These are phyloP conservation scores for Aureobasidium musti DNA, from an alignment of 2,329 filamentous ascomycete genomes.

Conservation along the genomic window DNA sequence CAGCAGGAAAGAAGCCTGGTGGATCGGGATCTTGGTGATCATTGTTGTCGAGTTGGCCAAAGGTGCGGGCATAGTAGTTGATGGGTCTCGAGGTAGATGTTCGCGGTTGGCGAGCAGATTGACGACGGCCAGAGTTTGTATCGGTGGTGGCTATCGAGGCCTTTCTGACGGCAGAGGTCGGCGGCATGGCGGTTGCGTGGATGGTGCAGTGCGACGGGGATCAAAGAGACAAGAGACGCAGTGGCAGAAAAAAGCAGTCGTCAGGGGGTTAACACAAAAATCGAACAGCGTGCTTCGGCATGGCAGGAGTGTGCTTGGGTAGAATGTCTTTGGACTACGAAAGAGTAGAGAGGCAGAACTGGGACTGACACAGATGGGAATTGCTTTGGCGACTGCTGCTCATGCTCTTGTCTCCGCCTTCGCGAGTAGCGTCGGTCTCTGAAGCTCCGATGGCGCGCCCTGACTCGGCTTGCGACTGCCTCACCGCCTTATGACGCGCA, in stretches of 20 bases:
- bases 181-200: constrained; percentile 29
- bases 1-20: constrained; percentile 63
- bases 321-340: neutral
- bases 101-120: constrained; percentile 50
- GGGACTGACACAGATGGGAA: neutral
- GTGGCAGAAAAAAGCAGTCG: constrained; percentile 24
- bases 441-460: constrained; percentile 12
- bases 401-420: constrained; percentile 20
- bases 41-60: constrained; percentile 43
- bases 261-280: neutral
- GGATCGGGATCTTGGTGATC: constrained; percentile 37
- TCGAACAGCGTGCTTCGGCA: constrained; percentile 25
- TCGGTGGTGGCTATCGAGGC: constrained; percentile 29
- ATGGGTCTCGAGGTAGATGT: constrained; percentile 50
- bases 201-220: neutral
- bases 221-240: neutral
- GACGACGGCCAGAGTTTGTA: constrained; percentile 29
- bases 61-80: constrained; percentile 56
- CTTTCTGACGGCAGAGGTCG: constrained; percentile 30
- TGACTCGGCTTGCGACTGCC: neutral
- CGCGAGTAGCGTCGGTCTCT: constrained; percentile 14
- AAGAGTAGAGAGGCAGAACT: neutral
- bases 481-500: constrained; percentile 16
- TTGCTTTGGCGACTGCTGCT: constrained; percentile 19
- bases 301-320: neutral